These are phyloP conservation scores for Carex arenaria DNA, from an alignment of 202 grass and related monocot genomes.

Conservation along the genomic window DNA sequence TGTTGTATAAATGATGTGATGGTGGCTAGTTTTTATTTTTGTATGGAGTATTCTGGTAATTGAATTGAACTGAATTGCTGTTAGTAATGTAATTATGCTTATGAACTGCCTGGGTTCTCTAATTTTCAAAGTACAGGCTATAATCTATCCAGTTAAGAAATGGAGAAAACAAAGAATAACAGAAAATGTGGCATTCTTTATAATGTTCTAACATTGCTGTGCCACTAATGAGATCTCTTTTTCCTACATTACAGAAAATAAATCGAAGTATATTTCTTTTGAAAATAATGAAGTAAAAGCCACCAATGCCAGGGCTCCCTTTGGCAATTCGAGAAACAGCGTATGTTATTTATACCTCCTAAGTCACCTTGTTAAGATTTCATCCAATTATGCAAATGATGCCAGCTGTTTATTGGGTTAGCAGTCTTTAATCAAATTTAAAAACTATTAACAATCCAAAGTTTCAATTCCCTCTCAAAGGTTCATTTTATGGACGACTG, in stretches of 20 bases:
- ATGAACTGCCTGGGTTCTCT: not conserved
- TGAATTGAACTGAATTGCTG: not conserved
- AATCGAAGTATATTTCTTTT: not conserved
- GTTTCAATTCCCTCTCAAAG: not conserved
- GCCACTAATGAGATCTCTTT: not conserved
- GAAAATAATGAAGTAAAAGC: not conserved
- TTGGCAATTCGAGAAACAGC: slow-evolving; percentile 39
- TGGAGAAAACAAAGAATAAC: not conserved
- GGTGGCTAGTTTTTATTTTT: not conserved
- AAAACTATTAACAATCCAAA: not conserved
- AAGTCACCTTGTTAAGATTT: slow-evolving; percentile 3
- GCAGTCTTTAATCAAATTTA: slow-evolving; percentile 8
- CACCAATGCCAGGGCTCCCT: slow-evolving; percentile 58
- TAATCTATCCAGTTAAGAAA: not conserved
- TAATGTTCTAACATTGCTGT: not conserved
- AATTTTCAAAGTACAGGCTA: not conserved
- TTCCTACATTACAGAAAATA: slow-evolving; percentile 1
- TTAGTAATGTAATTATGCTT: not conserved
- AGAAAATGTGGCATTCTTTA: not conserved
- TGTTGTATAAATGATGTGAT: not conserved
- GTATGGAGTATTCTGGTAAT: not conserved
- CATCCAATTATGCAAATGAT: slow-evolving; percentile 7
- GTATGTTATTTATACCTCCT: slow-evolving; percentile 28
- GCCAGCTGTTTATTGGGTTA: not conserved
- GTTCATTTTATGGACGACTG: not conserved